These are phyloP conservation scores for Pulicaria dysenterica DNA, from an alignment of 129 eudicot genomes.

Conservation along the genomic window DNA sequence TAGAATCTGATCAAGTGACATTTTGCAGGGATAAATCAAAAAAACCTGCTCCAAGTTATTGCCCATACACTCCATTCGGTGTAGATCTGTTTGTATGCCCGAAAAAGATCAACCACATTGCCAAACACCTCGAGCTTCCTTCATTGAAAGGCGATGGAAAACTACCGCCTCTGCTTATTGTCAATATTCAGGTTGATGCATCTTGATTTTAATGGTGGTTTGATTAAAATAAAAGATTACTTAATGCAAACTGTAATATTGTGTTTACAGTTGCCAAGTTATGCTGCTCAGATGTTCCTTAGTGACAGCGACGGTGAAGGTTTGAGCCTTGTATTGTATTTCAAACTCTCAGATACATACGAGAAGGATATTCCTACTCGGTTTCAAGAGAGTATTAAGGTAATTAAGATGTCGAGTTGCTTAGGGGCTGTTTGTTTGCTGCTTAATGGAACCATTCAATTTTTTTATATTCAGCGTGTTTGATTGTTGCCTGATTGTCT, in stretches of 20 bases:
- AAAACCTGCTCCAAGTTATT: constrained; percentile 64
- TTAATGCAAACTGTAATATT: constrained; percentile 2
- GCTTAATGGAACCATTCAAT: no score
- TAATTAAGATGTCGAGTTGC: constrained; percentile 15
- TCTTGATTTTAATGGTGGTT: neutral
- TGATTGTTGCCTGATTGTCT: no score
- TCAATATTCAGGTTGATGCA: constrained; percentile 75
- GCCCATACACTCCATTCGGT: constrained; percentile 80
- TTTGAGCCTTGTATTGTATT: constrained; percentile 83
- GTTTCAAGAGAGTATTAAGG: constrained; percentile 75
- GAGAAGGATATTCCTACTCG: constrained; percentile 56
- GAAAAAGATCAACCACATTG: constrained; percentile 76
- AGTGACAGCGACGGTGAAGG: constrained; percentile 92
- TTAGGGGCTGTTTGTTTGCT: no score
- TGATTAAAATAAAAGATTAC: neutral
- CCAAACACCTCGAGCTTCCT: constrained; percentile 90
- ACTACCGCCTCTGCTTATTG: constrained; percentile 70
- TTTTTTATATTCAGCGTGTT: no score
- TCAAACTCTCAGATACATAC: constrained; percentile 60
- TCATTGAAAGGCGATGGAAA: constrained; percentile 49
- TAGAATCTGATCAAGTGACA: constrained; percentile 7
- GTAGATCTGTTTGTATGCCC: constrained; percentile 72
- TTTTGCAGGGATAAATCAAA: constrained; percentile 83
- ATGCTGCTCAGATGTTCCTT: constrained; percentile 76
- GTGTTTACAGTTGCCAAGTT: constrained; percentile 73